These are phyloP conservation scores for Claviceps humidiphila DNA, from an alignment of 2,329 filamentous ascomycete genomes.

Conservation along the genomic window DNA sequence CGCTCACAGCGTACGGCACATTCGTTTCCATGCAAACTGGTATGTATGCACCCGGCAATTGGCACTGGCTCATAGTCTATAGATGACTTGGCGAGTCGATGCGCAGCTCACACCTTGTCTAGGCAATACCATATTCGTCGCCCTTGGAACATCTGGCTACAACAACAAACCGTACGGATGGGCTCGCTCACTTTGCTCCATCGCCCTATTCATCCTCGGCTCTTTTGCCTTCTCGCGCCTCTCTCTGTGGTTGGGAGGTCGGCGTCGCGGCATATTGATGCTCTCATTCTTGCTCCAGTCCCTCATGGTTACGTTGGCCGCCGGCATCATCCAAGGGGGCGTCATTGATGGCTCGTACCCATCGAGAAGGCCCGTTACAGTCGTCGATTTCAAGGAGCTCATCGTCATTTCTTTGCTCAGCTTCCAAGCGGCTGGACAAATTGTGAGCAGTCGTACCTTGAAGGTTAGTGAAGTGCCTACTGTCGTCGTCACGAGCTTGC, in stretches of 20 bases:
- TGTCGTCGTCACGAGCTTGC: slow-evolving; percentile 40
- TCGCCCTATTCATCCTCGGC: slow-evolving; percentile 38
- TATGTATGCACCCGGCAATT: slow-evolving; percentile 5
- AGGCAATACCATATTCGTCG: slow-evolving; percentile 52
- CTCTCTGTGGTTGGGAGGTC: slow-evolving; percentile 15
- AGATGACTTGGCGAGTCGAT: neutral
- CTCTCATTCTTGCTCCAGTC: slow-evolving; percentile 39
- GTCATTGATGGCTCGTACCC: slow-evolving; percentile 14
- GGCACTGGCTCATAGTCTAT: neutral
- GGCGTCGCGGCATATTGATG: slow-evolving; percentile 25
- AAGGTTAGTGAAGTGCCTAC: slow-evolving; percentile 41
- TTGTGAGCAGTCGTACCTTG: slow-evolving; percentile 33
- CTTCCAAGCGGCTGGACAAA: slow-evolving; percentile 40
- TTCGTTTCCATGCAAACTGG: slow-evolving; percentile 27
- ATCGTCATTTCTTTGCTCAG: slow-evolving; percentile 34
- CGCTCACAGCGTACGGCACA: slow-evolving; percentile 11
- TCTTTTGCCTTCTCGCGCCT: slow-evolving; percentile 31
- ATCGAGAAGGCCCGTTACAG: slow-evolving; percentile 3
- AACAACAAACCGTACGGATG: slow-evolving; percentile 35
- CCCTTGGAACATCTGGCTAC: slow-evolving; percentile 41
- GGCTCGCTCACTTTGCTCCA: slow-evolving; percentile 35
- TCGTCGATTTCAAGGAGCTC: slow-evolving; percentile 19
- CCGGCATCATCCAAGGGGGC: slow-evolving; percentile 33
- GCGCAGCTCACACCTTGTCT: neutral
- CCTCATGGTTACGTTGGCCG: slow-evolving; percentile 36